These are phyloP conservation scores for Nicotiana tabacum DNA, from an alignment of 257 asterid species.

Conservation along the genomic window DNA sequence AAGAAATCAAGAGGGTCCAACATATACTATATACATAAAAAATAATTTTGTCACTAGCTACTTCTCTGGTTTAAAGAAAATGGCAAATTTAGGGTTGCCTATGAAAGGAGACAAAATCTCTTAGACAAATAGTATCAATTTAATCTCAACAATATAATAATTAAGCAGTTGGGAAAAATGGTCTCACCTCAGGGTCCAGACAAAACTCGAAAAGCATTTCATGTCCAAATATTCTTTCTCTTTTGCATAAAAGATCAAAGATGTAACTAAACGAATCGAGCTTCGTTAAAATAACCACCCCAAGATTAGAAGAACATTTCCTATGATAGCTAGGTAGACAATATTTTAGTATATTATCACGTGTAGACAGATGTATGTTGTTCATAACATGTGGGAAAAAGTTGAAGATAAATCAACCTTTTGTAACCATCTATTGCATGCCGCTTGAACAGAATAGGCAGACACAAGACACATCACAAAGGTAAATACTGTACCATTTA, in stretches of 20 bases:
- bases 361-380: not conserved
- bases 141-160: not conserved
- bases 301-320: not conserved
- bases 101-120: not conserved
- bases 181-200: not conserved
- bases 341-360: not conserved
- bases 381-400: too few relatives aligned
- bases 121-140: not conserved
- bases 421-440: too few relatives aligned
- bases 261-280: not conserved
- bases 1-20: too few relatives aligned
- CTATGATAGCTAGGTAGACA: not conserved
- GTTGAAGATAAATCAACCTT: too few relatives aligned
- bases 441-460: too few relatives aligned
- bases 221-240: not conserved
- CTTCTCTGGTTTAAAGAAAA: not conserved
- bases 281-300: not conserved
- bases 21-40: too few relatives aligned
- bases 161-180: not conserved
- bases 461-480: constrained; percentile 9
- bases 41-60: too few relatives aligned
- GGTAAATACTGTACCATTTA: constrained; percentile 31
- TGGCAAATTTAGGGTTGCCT: not conserved
- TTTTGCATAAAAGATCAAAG: not conserved
- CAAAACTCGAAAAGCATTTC: not conserved